A percentile compares a stretch with the other conserved stretches of the same genome.
Conservation (phyloP, 2,329 filamentous ascomycete genomes). For the Aureobasidium lini region DNA sequence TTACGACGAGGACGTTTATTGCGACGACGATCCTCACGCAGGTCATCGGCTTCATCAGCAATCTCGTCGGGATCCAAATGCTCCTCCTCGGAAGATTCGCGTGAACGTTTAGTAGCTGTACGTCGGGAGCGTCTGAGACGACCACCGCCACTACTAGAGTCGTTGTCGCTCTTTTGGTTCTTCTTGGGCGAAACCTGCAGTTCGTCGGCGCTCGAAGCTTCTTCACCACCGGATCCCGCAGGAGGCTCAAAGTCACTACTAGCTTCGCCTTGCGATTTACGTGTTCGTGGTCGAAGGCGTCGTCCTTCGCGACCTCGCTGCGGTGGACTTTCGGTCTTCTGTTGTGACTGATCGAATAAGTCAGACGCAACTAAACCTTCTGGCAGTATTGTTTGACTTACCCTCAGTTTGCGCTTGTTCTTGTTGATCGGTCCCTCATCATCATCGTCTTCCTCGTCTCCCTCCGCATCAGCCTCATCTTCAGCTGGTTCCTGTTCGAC, state of each 20-base stretch:
- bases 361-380: slow-evolving; percentile 20
- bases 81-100: slow-evolving; percentile 26
- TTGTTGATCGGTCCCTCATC: slow-evolving; percentile 32
- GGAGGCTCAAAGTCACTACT: slow-evolving; percentile 58
- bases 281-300: slow-evolving; percentile 33
- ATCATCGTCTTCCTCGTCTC: slow-evolving; percentile 31
- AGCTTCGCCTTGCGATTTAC: slow-evolving; percentile 43
- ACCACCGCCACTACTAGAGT: slow-evolving; percentile 25
- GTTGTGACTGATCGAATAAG: slow-evolving; percentile 18
- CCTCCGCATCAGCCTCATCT: slow-evolving; percentile 19
- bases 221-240: slow-evolving; percentile 42
- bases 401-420: slow-evolving; percentile 24
- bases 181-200: slow-evolving; percentile 5
- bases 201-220: slow-evolving; percentile 15
- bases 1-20: slow-evolving; percentile 32
- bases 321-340: slow-evolving; percentile 27
- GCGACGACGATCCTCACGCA: slow-evolving; percentile 44
- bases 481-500: slow-evolving; percentile 24
- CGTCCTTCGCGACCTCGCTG: slow-evolving; percentile 25
- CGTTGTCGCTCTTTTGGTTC: slow-evolving; percentile 31
- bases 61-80: slow-evolving; percentile 37
- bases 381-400: slow-evolving; percentile 18
- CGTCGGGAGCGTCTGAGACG: slow-evolving; percentile 46
- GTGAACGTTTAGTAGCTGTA: slow-evolving; percentile 40
- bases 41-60: slow-evolving; percentile 52